phyloP scores from a whole-genome alignment of 495 filamentous ascomycete genomes.

The Durotheca rogersii region DNA sequence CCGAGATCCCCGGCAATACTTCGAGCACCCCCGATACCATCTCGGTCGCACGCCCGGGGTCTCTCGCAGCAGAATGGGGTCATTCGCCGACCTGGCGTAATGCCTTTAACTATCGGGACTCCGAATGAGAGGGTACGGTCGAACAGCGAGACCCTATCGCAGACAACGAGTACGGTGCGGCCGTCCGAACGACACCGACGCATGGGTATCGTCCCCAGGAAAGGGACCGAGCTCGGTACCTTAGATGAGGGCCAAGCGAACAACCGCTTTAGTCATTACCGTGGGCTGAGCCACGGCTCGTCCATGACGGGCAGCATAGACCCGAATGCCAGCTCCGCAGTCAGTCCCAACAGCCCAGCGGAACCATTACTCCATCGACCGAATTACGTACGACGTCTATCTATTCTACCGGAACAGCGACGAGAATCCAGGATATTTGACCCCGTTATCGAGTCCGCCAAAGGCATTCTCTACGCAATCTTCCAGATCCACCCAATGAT shows the following conservation, averaged over 20 bases:
- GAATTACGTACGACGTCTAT: slow-evolving; percentile 71
- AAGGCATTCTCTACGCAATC: slow-evolving; percentile 83
- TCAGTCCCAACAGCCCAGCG: slow-evolving; percentile 58
- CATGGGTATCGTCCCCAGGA: slow-evolving; percentile 82
- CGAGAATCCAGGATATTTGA: slow-evolving; percentile 58
- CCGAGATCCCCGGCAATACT: slow-evolving; percentile 65
- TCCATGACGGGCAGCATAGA: slow-evolving; percentile 60
- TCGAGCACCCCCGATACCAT: slow-evolving; percentile 70
- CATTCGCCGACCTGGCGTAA: slow-evolving; percentile 65
- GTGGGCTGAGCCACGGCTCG: slow-evolving; percentile 78
- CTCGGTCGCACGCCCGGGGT: slow-evolving; percentile 74
- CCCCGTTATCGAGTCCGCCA: slow-evolving; percentile 74
- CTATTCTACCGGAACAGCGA: slow-evolving; percentile 80
- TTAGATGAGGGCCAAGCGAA: slow-evolving; percentile 68
- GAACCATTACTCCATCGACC: slow-evolving; percentile 55
- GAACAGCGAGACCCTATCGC: slow-evolving; percentile 81
- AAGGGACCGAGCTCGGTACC: slow-evolving; percentile 70
- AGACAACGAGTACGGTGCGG: slow-evolving; percentile 48
- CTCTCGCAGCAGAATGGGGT: slow-evolving; percentile 69
- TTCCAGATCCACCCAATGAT: slow-evolving; percentile 78
- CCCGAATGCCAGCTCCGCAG: slow-evolving; percentile 27
- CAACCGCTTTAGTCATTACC: slow-evolving; percentile 76
- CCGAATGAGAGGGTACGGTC: slow-evolving; percentile 80
- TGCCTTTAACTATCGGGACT: slow-evolving; percentile 67
- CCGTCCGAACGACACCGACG: slow-evolving; percentile 59